Conservation (phyloP, 2,329 filamentous ascomycete genomes). For the Ceratocystiopsis brevicomis region DNA sequence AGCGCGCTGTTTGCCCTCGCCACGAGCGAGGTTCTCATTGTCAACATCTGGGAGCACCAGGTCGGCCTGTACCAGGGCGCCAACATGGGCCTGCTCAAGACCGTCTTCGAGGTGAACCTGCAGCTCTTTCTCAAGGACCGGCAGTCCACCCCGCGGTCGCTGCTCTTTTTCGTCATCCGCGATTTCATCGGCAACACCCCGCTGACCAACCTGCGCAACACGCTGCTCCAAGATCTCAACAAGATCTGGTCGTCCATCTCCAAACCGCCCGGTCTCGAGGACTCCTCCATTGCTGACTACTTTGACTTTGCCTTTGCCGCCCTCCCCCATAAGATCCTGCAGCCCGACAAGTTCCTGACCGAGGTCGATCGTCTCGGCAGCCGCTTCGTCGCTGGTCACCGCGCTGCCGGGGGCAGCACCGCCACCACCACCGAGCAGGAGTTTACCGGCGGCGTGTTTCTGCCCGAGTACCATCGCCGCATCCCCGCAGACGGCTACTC, state of each 20-base stretch:
- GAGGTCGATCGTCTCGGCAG: constrained; percentile 65
- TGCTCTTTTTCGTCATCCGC: constrained; percentile 96
- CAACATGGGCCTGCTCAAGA: constrained; percentile 97
- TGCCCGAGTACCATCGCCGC: constrained; percentile 85
- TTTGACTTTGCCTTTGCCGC: constrained; percentile 97
- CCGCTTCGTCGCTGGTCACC: constrained; percentile 67
- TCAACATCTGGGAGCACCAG: constrained; percentile 99
- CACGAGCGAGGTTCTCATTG: constrained; percentile 91
- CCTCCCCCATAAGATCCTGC: constrained; percentile 88
- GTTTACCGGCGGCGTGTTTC: constrained; percentile 61
- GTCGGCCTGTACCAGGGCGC: constrained; percentile 95
- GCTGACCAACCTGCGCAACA: constrained; percentile 73
- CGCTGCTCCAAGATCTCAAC: constrained; percentile 71
- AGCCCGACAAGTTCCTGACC: constrained; percentile 72
- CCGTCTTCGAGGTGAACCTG: constrained; percentile 95
- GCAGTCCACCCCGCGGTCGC: constrained; percentile 74
- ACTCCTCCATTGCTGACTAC: constrained; percentile 83
- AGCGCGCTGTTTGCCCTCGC: constrained; percentile 92
- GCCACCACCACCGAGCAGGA: constrained; percentile 49
- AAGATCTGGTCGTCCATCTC: constrained; percentile 88
- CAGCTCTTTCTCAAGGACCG: constrained; percentile 93
- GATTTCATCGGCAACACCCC: constrained; percentile 90
- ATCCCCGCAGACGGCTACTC: constrained; percentile 97
- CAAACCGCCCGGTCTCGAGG: constrained; percentile 76
- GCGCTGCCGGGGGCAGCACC: constrained; percentile 15